A percentile compares a stretch with the other conserved stretches of the same genome.
phyloP scores from a whole-genome alignment of 208 protist species.

The Trypanosoma cruzi region DNA sequence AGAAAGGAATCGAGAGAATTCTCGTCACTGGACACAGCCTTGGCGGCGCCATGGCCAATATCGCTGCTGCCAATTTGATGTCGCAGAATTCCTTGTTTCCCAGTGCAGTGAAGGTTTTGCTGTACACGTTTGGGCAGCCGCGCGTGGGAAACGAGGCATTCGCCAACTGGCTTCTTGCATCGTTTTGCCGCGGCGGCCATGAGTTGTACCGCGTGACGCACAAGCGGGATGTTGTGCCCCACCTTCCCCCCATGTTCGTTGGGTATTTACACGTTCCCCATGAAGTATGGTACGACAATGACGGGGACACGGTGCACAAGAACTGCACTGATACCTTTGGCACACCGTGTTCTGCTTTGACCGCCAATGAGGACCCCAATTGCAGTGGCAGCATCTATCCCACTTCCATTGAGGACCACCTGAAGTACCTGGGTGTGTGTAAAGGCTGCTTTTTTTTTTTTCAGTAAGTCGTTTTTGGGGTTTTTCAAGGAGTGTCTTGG shows the following conservation, averaged over 20 bases:
- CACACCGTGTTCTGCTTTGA: background rate
- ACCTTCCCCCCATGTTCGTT: constrained; percentile 43
- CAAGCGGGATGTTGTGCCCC: constrained; percentile 52
- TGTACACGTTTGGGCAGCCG: constrained; percentile 81
- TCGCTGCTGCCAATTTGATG: constrained; percentile 45
- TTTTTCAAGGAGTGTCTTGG: no score
- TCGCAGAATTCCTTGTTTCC: background rate
- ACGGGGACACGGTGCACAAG: constrained; percentile 20
- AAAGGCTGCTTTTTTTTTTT: constrained; percentile 49
- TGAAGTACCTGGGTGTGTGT: constrained; percentile 56
- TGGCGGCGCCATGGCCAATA: constrained; percentile 64
- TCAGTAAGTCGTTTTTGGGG: no score
- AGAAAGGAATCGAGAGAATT: constrained; percentile 38
- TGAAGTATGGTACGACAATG: constrained; percentile 52
- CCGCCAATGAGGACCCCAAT: constrained; percentile 34
- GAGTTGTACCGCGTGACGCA: constrained; percentile 50
- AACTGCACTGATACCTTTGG: constrained; percentile 38
- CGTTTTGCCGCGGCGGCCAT: constrained; percentile 32
- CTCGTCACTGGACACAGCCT: constrained; percentile 81
- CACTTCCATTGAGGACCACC: constrained; percentile 43
- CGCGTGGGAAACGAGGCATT: constrained; percentile 67
- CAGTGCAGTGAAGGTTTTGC: constrained; percentile 19
- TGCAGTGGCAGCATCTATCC: constrained; percentile 55
- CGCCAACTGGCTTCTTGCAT: constrained; percentile 30
- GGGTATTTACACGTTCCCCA: constrained; percentile 51